Evolutionary conservation across 495 filamentous ascomycete species (phyloP).

Genomic region (Penicillium malachiteum): DNA sequence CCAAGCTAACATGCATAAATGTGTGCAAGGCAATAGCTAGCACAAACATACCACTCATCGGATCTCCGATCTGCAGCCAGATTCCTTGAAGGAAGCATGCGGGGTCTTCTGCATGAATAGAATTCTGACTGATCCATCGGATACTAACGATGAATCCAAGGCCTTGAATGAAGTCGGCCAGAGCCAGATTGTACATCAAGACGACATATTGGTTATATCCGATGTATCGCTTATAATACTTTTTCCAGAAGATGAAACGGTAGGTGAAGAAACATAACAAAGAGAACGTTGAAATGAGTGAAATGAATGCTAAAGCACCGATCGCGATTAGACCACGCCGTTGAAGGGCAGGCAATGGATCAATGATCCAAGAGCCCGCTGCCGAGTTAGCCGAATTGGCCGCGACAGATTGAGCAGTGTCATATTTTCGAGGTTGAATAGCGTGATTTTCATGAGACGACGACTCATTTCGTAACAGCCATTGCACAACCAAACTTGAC

Average conservation of each 20-base stretch:
- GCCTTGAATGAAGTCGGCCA: slow-evolving; percentile 66
- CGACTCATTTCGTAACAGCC: slow-evolving; percentile 2
- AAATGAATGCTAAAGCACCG: slow-evolving; percentile 49
- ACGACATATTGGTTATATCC: slow-evolving; percentile 65
- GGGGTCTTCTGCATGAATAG: slow-evolving; percentile 47
- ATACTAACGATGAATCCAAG: slow-evolving; percentile 61
- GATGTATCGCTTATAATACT: slow-evolving; percentile 32
- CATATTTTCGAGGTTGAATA: slow-evolving; percentile 6
- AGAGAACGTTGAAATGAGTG: slow-evolving; percentile 49
- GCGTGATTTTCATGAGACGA: not conserved
- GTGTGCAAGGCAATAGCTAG: slow-evolving; percentile 62
- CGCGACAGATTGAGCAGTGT: slow-evolving; percentile 6
- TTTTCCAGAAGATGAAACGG: slow-evolving; percentile 51
- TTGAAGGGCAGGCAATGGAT: slow-evolving; percentile 45
- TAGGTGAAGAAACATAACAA: slow-evolving; percentile 51
- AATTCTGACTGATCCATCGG: slow-evolving; percentile 50
- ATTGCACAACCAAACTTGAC: slow-evolving; percentile 12
- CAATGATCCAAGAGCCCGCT: slow-evolving; percentile 20
- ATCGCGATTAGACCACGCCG: slow-evolving; percentile 48
- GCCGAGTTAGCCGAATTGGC: slow-evolving; percentile 17
- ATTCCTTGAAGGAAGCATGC: slow-evolving; percentile 65
- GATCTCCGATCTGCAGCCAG: slow-evolving; percentile 63
- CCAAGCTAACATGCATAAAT: slow-evolving; percentile 55
- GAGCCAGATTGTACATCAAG: slow-evolving; percentile 67
- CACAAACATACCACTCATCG: slow-evolving; percentile 63